Percentiles rank a stretch among this genome's conserved stretches.
phyloP scores from a whole-genome alignment of 805 yeast genomes.

The Candida boidinii region DNA sequence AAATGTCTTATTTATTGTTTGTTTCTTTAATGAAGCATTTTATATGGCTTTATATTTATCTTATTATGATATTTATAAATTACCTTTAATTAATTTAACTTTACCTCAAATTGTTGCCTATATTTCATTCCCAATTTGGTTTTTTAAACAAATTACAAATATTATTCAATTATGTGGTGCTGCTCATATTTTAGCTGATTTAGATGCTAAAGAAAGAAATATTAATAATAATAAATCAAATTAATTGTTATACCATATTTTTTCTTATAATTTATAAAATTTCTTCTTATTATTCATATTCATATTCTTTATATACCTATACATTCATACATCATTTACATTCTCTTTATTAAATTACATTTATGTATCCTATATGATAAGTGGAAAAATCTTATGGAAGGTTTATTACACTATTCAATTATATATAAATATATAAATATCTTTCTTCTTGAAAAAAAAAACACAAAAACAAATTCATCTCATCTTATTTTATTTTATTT shows the following conservation, averaged over 20 bases:
- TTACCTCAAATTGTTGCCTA: constrained; percentile 28
- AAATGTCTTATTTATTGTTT: constrained; percentile 74
- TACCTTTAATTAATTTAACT: constrained; percentile 27
- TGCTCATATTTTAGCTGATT: constrained; percentile 65
- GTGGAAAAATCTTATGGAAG: too few relatives aligned
- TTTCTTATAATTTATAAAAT: not conserved
- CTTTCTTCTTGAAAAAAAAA: too few relatives aligned
- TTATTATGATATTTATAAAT: constrained; percentile 42
- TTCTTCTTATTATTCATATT: not conserved
- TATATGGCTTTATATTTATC: constrained; percentile 82
- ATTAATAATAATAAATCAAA: constrained; percentile 6
- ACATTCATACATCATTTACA: too few relatives aligned
- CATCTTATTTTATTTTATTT: too few relatives aligned
- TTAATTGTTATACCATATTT: constrained; percentile 2
- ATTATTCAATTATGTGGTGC: constrained; percentile 85
- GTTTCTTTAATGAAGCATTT: constrained; percentile 90
- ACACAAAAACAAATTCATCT: too few relatives aligned
- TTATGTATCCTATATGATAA: too few relatives aligned
- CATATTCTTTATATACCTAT: not conserved
- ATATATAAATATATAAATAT: too few relatives aligned
- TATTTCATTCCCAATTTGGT: constrained; percentile 76
- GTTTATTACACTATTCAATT: too few relatives aligned
- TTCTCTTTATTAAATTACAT: too few relatives aligned
- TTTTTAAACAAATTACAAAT: constrained; percentile 84
- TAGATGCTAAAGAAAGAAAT: constrained; percentile 50